These are phyloP conservation scores for Rhynchosporium agropyri DNA, from an alignment of 2,329 filamentous ascomycete genomes.

Conservation along the genomic window DNA sequence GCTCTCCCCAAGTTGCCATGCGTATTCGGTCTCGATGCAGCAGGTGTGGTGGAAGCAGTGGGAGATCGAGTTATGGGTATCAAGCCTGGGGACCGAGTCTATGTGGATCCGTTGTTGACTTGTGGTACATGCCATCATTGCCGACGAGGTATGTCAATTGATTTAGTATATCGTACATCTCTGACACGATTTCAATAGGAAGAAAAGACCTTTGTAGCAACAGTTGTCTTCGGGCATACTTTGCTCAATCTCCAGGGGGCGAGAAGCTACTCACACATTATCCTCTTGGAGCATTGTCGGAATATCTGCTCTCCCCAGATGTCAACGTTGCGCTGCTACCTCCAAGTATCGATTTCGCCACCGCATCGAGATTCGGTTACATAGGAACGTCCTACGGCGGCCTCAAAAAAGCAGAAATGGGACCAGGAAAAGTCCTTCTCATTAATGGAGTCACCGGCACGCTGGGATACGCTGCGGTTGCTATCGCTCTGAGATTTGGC, in stretches of 20 bases:
- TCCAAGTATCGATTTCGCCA: not conserved
- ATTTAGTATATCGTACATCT: too few relatives aligned
- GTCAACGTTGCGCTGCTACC: not conserved
- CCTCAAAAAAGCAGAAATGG: not conserved
- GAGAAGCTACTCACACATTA: not conserved
- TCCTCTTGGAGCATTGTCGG: not conserved
- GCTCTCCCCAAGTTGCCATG: not conserved
- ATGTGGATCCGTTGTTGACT: not conserved
- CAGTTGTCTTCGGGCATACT: not conserved
- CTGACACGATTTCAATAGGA: not conserved
- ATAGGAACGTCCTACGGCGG: not conserved
- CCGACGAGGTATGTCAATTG: not conserved
- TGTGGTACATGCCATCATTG: not conserved
- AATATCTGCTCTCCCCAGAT: not conserved
- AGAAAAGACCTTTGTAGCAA: conserved; percentile 1
- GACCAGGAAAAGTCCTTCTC: not conserved
- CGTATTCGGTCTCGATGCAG: not conserved
- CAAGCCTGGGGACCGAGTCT: not conserved
- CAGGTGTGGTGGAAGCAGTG: not conserved
- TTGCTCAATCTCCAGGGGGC: not conserved
- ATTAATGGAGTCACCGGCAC: not conserved
- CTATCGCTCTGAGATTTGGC: not conserved
- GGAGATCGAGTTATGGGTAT: not conserved
- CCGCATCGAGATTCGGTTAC: not conserved
- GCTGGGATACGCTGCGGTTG: not conserved